phyloP scores from a whole-genome alignment of 202 grass and related monocot genomes.

The Schoenoplectus tabernaemontani region DNA sequence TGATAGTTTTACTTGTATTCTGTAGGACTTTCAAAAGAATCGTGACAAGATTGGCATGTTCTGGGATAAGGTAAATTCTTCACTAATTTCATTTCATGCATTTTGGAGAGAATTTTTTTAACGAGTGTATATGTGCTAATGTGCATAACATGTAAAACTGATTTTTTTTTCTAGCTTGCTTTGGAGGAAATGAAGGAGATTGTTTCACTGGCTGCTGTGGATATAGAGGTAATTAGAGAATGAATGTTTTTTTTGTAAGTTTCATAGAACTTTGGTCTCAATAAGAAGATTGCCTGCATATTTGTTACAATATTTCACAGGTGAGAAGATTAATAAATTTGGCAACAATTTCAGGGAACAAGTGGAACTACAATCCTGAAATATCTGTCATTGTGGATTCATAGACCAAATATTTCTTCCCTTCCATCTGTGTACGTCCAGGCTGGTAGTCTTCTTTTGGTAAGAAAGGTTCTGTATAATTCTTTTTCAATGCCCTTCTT shows the following conservation, averaged over 20 bases:
- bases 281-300: background rate
- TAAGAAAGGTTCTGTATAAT: slow-evolving; percentile 26
- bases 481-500: background rate
- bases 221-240: slow-evolving; percentile 51
- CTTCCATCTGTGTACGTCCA: slow-evolving; percentile 57
- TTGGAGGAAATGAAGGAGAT: slow-evolving; percentile 45
- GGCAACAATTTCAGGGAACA: slow-evolving; percentile 49
- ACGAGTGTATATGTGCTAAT: slow-evolving; percentile 10
- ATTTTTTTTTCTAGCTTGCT: slow-evolving; percentile 42
- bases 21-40: slow-evolving; percentile 82
- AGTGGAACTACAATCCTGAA: slow-evolving; percentile 51
- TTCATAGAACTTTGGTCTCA: too few relatives aligned
- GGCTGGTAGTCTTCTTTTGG: slow-evolving; percentile 72
- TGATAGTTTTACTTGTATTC: slow-evolving; percentile 19
- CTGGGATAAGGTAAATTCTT: slow-evolving; percentile 73
- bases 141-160: slow-evolving; percentile 12
- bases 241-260: background rate
- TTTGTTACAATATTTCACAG: background rate
- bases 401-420: slow-evolving; percentile 59
- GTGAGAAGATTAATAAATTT: slow-evolving; percentile 8
- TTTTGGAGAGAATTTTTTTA: background rate
- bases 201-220: slow-evolving; percentile 45
- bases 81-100: slow-evolving; percentile 15
- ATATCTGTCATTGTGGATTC: slow-evolving; percentile 55
- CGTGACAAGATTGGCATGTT: slow-evolving; percentile 53